A percentile compares a stretch with the other conserved stretches of the same genome.
These are phyloP conservation scores for Leccinum incarnatum DNA, from an alignment of 768 basidiomycete genomes.

Conservation along the genomic window DNA sequence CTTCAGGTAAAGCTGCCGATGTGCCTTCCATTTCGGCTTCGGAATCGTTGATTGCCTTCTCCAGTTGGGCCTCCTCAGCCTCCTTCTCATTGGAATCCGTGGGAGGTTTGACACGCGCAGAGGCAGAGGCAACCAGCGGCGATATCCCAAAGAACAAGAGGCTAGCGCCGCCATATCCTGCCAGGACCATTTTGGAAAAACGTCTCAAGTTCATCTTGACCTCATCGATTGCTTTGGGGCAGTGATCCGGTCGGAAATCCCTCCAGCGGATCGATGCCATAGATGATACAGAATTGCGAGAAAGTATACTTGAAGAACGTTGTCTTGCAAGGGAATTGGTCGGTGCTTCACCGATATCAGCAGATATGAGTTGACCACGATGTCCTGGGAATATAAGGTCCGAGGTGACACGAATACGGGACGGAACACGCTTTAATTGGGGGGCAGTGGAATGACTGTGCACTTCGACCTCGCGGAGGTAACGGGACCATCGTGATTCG, in stretches of 20 bases:
- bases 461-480: conserved; percentile 65
- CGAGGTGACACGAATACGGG: conserved; percentile 70
- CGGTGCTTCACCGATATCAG: conserved; percentile 71
- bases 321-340: conserved; percentile 29
- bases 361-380: conserved; percentile 72
- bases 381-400: conserved; percentile 67
- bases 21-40: conserved; percentile 56
- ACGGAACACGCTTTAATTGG: conserved; percentile 35
- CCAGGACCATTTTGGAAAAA: conserved; percentile 78
- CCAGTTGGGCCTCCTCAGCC: conserved; percentile 59
- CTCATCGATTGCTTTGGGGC: conserved; percentile 40
- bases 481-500: conserved; percentile 64
- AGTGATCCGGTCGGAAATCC: conserved; percentile 23
- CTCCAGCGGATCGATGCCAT: conserved; percentile 25
- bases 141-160: conserved; percentile 78
- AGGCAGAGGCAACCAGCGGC: conserved; percentile 27
- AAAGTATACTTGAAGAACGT: conserved; percentile 29
- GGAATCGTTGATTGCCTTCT: conserved; percentile 65
- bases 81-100: conserved; percentile 41
- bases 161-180: conserved; percentile 81
- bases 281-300: conserved; percentile 27
- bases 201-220: conserved; percentile 71
- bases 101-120: conserved; percentile 22
- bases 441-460: conserved; percentile 41
- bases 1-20: conserved; percentile 32